Evolutionary conservation across 139 green algal species (phyloP).

Genomic region (Volvox africanus): DNA sequence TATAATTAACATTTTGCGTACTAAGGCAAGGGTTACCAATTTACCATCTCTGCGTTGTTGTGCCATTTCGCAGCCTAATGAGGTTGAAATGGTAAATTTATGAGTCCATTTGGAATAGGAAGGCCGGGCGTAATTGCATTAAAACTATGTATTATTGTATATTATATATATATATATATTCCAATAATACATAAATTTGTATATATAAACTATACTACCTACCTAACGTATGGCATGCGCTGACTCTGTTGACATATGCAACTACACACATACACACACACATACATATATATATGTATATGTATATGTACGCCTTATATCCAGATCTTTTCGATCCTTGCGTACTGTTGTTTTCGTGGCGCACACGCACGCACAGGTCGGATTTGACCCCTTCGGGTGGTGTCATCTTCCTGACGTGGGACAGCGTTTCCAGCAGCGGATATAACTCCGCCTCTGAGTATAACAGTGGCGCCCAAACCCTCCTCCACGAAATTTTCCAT

Average conservation of each 20-base stretch:
- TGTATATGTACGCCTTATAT: too few species aligned
- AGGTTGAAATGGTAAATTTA: too few species aligned
- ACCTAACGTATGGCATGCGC: background rate
- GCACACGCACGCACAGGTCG: background rate
- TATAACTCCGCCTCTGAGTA: background rate
- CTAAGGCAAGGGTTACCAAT: too few species aligned
- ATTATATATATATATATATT: background rate
- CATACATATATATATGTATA: too few species aligned
- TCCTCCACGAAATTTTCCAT: slow-evolving; percentile 32
- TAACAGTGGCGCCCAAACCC: slow-evolving; percentile 4
- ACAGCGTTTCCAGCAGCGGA: background rate
- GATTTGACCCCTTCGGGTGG: background rate
- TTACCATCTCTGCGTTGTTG: too few species aligned
- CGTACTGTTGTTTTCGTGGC: too few species aligned
- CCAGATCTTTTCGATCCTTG: background rate
- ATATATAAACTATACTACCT: background rate
- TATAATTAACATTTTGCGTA: too few species aligned
- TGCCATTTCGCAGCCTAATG: too few species aligned
- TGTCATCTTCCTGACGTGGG: slow-evolving; percentile 10
- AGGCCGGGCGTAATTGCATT: too few species aligned
- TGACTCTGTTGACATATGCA: background rate
- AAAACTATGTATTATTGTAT: too few species aligned
- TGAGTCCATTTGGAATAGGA: too few species aligned
- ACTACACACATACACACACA: too few species aligned
- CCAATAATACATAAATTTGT: background rate